Evolutionary conservation across 805 yeast species (phyloP).

Genomic region (Ogataea henricii): DNA sequence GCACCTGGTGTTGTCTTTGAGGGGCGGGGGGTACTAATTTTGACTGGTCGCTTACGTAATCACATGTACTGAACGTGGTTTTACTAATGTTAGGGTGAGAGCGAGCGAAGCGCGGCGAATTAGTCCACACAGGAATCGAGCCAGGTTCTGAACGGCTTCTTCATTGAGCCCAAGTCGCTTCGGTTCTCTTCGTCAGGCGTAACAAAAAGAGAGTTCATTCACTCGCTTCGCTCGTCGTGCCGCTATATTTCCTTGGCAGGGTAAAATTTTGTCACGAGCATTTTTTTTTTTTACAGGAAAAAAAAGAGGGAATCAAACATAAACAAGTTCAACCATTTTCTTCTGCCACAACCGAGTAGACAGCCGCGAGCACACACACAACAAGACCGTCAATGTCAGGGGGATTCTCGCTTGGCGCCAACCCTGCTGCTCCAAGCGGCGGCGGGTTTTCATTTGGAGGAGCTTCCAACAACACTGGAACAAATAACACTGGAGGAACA

Average conservation of each 20-base stretch:
- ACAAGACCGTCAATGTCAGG: conserved; percentile 2
- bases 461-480: conserved; percentile 9
- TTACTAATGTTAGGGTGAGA: neutral
- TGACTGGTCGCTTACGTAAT: neutral
- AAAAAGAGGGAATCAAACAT: too few species aligned
- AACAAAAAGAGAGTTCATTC: too few species aligned
- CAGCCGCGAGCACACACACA: too few species aligned
- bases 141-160: too few species aligned
- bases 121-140: too few species aligned
- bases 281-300: neutral
- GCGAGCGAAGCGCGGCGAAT: too few species aligned
- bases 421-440: conserved; percentile 17
- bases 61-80: neutral
- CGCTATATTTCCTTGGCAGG: neutral
- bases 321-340: neutral
- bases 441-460: conserved; percentile 19
- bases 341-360: neutral
- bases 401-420: conserved; percentile 17
- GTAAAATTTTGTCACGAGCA: neutral
- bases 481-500: conserved; percentile 10
- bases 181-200: too few species aligned
- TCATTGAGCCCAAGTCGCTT: too few species aligned
- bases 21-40: conserved; percentile 66
- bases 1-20: conserved; percentile 86
- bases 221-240: neutral